Evolutionary conservation across 83 land plant species (phyloP), one percentile per base, ranked within the genome.

Genomic region (Thuja plicata): DNA sequence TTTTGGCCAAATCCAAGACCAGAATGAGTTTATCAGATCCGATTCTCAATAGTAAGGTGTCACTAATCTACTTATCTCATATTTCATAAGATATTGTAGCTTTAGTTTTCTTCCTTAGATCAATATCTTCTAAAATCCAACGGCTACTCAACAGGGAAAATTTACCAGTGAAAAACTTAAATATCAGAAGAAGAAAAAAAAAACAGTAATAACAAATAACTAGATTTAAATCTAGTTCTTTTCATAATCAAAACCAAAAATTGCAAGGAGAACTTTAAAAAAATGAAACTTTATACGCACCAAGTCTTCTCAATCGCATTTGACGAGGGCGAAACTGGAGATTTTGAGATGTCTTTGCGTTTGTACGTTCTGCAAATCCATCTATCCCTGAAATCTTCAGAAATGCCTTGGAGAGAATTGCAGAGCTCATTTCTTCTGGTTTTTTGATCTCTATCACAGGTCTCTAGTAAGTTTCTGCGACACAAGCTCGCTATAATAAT

Each of bases 351-450:
- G 7, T 43, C 46, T 45, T 48, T 11, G 16, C 17, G 48, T 24
- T 8, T 46, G 55, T 15, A 12, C 55, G 4, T 52, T 83, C 85
- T n/a, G 50, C 11, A n/a, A 46, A 24, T 82, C 34, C 85, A 82
- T 82, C 85, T 82, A 45, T 82, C 15, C n/a, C 52, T 21, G 54
- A 45, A 45, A 45, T 2, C 54, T 82, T 40, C 54, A 82, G 17
- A n/a, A 82, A 82, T 46, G 85, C 34, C 54, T 82, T 82, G 54
- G 85, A 82, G 27, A 82, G 54, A 16, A 82, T 82, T 45, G 85
- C 85, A 27, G 85, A 82, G n/a, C 85, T 82, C 85, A 82, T 82
- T 8, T 40, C 54, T 79, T 27, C 8, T 66, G 2, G 5, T 16
- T 45, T 6, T 2, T 24, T 16, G 7, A 7, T 41, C 24, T 82